These are phyloP conservation scores for Vanilla planifolia DNA, from an alignment of 106 monocot species.

Conservation along the genomic window DNA sequence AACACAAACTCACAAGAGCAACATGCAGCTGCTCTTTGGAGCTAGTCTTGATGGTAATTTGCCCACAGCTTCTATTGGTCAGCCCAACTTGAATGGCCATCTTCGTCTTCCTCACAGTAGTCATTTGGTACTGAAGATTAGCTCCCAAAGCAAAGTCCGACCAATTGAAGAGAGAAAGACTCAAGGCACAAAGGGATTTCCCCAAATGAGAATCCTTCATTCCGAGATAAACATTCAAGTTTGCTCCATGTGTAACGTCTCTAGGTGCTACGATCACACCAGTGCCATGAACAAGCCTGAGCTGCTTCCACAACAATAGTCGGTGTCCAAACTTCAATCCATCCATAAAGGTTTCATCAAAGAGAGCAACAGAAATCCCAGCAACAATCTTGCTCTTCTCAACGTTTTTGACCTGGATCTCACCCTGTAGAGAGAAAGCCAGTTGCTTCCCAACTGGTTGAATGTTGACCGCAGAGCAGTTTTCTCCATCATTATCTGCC, in stretches of 20 bases:
- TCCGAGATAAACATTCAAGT: constrained; percentile 57
- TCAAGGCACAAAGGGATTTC: constrained; percentile 54
- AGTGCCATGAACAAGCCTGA: constrained; percentile 45
- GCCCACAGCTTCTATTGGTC: constrained; percentile 71
- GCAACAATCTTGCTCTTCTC: constrained; percentile 81
- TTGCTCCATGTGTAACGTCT: constrained; percentile 73
- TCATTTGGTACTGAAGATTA: constrained; percentile 76
- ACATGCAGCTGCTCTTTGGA: constrained; percentile 67
- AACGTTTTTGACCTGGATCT: constrained; percentile 73
- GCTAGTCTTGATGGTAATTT: constrained; percentile 61
- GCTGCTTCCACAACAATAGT: constrained; percentile 53
- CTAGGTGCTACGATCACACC: constrained; percentile 56
- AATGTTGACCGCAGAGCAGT: constrained; percentile 69
- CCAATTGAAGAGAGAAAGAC: constrained; percentile 74
- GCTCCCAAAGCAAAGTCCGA: constrained; percentile 76
- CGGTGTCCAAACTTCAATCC: constrained; percentile 82
- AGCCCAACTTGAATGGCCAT: constrained; percentile 55
- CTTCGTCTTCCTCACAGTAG: constrained; percentile 51
- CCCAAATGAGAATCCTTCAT: constrained; percentile 80
- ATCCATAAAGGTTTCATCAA: constrained; percentile 62
- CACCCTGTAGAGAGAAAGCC: constrained; percentile 54
- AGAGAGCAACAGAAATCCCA: constrained; percentile 63
- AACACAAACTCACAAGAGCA: constrained; percentile 55
- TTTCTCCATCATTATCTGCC: constrained; percentile 67
- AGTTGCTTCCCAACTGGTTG: constrained; percentile 72